A percentile compares a stretch with the other conserved stretches of the same genome.
These are phyloP conservation scores for Ilyonectria sp. DNA, from an alignment of 2,329 filamentous ascomycete genomes.

Conservation along the genomic window DNA sequence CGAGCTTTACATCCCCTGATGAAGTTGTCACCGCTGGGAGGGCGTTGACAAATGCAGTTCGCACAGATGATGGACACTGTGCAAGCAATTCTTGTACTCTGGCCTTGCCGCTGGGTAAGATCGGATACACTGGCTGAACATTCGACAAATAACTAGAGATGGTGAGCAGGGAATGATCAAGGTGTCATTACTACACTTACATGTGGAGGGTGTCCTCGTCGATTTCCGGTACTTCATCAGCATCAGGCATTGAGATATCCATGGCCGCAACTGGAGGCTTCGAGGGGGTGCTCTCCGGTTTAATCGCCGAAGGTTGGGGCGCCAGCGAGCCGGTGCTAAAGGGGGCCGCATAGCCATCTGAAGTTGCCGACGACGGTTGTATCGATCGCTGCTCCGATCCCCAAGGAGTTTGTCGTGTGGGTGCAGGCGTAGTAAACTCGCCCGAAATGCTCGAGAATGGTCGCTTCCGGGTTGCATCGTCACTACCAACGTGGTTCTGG, in stretches of 20 bases:
- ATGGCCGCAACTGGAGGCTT: constrained; percentile 54
- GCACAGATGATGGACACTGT: constrained; percentile 69
- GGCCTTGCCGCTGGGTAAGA: constrained; percentile 72
- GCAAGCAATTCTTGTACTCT: constrained; percentile 70
- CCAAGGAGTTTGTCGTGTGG: constrained; percentile 63
- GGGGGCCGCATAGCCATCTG: constrained; percentile 49
- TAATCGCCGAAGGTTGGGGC: constrained; percentile 60
- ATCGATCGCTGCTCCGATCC: constrained; percentile 63
- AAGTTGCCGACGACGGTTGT: constrained; percentile 57
- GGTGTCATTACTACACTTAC: constrained; percentile 50
- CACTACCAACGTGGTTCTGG: constrained; percentile 48
- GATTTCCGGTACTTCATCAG: constrained; percentile 53
- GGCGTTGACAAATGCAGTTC: constrained; percentile 76
- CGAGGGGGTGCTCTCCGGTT: constrained; percentile 54
- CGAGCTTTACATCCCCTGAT: constrained; percentile 60
- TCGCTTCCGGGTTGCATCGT: constrained; percentile 59
- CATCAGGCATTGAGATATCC: constrained; percentile 55
- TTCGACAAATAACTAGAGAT: constrained; percentile 70
- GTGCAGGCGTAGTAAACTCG: constrained; percentile 57
- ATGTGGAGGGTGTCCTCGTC: constrained; percentile 63
- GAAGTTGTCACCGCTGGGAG: constrained; percentile 66
- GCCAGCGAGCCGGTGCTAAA: constrained; percentile 62
- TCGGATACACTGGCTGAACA: constrained; percentile 77
- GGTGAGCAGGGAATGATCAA: constrained; percentile 28
- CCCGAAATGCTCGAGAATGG: constrained; percentile 66